Conservation (phyloP, 106 monocot genomes). For the Acorus calamus region DNA sequence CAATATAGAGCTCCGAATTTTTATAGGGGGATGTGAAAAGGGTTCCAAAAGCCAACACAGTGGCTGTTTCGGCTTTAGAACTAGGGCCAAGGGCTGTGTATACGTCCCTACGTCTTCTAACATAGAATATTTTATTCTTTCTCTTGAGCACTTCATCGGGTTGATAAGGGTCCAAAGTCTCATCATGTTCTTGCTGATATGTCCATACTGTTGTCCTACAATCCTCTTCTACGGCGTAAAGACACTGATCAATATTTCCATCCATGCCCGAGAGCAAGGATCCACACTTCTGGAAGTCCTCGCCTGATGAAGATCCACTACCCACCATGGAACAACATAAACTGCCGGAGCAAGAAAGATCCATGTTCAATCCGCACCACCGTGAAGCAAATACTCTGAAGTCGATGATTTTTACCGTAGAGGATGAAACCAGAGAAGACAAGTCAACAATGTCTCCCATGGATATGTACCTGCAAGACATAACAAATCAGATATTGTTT, state of each 20-base stretch:
- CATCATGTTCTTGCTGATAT: slow-evolving; percentile 63
- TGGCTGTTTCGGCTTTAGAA: slow-evolving; percentile 37
- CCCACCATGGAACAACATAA: slow-evolving; percentile 41
- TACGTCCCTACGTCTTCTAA: slow-evolving; percentile 67
- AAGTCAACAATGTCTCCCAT: slow-evolving; percentile 85
- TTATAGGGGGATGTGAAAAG: slow-evolving; percentile 68
- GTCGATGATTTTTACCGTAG: slow-evolving; percentile 46
- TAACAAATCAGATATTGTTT: not conserved
- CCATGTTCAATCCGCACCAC: slow-evolving; percentile 59
- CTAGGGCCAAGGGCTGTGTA: slow-evolving; percentile 61
- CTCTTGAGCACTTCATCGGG: slow-evolving; percentile 46
- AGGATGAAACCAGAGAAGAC: slow-evolving; percentile 24
- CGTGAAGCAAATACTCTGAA: slow-evolving; percentile 71
- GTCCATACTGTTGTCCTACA: slow-evolving; percentile 97
- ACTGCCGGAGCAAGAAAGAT: slow-evolving; percentile 28
- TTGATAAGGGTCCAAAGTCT: slow-evolving; percentile 59
- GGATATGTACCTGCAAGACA: slow-evolving; percentile 61
- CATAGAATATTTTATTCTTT: slow-evolving; percentile 62
- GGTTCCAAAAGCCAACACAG: slow-evolving; percentile 72
- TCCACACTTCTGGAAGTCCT: slow-evolving; percentile 30
- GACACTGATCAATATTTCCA: slow-evolving; percentile 25
- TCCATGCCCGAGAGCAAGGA: slow-evolving; percentile 52
- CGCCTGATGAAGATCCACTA: slow-evolving; percentile 7
- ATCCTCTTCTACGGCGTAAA: slow-evolving; percentile 72
- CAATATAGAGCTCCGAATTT: slow-evolving; percentile 68